Evolutionary conservation across 495 filamentous ascomycete species (phyloP), one percentile per base, ranked within the genome.

Genomic region (Talaromyces proteolyticus): DNA sequence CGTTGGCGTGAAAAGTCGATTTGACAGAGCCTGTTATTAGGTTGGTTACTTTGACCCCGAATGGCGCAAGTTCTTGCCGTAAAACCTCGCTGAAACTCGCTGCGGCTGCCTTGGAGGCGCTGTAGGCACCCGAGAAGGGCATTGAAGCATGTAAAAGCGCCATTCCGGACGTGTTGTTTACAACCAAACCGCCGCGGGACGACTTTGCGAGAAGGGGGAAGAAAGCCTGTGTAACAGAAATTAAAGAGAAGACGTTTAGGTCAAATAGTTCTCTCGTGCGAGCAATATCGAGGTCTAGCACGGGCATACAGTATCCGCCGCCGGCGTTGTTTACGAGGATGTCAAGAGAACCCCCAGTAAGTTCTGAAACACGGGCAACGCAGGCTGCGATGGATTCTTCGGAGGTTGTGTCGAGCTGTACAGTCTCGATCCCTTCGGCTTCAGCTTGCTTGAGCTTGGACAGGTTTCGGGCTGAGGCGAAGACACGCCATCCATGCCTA

Each of bases 281-380:
- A 7, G 66, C 66, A 1, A 81, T 46, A 36, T 68, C 61, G 3
- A 71, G 54, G 54, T 85, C 81, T 0, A 72, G 23, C 23, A 77
- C 55, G 10, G 68, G 75, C 58, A 73, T 69, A 50, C 56, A 56
- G 24, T 67, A 68, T 41, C 57, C 59, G n/a, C 54, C 43, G 16
- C 73, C 79, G 42, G 79, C 76, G 51, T 82, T 82, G 56, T 84
- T 82, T 40, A 84, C 60, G 5, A 85, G 66, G 18, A 73, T 59
- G 44, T n/a, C n/a, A n/a, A n/a, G n/a, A n/a, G 26, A 12, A 29
- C 26, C 6, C 12, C 26, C 6, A 12, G 12, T 29, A 29, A 85
- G 66, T 12, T 48, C 59, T 14, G 20, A 17, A 19, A 55, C 16
- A 2, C 6, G 39, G 7, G 63, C 56, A 7, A 66, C 62, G 6